These are phyloP conservation scores for Colletotrichum incanum DNA, from an alignment of 2,329 filamentous ascomycete genomes.

Conservation along the genomic window DNA sequence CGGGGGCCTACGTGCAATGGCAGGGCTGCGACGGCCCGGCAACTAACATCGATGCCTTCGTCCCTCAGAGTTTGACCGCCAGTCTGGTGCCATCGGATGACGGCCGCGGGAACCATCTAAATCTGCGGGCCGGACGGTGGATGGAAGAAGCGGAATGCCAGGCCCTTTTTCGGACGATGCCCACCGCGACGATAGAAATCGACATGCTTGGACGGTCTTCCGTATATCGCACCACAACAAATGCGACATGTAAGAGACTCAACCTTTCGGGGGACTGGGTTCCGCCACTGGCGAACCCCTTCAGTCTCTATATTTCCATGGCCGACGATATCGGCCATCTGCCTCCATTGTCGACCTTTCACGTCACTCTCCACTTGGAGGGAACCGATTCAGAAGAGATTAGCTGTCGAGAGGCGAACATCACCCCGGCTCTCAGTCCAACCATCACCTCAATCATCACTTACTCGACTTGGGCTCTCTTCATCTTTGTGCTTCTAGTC, in stretches of 20 bases:
- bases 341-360: slow-evolving; percentile 42
- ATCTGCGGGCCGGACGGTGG: slow-evolving; percentile 6
- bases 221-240: slow-evolving; percentile 7
- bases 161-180: slow-evolving; percentile 11
- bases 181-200: slow-evolving; percentile 24
- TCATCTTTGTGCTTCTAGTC: slow-evolving; percentile 44
- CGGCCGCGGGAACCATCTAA: slow-evolving; percentile 16
- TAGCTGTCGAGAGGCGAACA: slow-evolving; percentile 42
- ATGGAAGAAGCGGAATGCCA: slow-evolving; percentile 35
- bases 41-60: slow-evolving; percentile 13
- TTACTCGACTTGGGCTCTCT: slow-evolving; percentile 41
- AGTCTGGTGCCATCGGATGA: slow-evolving; percentile 1
- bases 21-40: slow-evolving; percentile 39
- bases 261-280: not conserved
- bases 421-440: slow-evolving; percentile 41
- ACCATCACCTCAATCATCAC: slow-evolving; percentile 29
- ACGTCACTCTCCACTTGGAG: slow-evolving; percentile 34
- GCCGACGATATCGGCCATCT: slow-evolving; percentile 34
- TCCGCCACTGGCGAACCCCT: not conserved
- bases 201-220: slow-evolving; percentile 34
- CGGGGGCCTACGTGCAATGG: slow-evolving; percentile 45
- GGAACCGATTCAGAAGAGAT: slow-evolving; percentile 16
- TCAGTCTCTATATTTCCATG: slow-evolving; percentile 20
- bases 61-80: slow-evolving; percentile 2
- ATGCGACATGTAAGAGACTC: slow-evolving; percentile 21